Evolutionary conservation across 2,329 filamentous ascomycete species (phyloP), one percentile per base, ranked within the genome.

Genomic region (Ophiocordyceps sinensis): DNA sequence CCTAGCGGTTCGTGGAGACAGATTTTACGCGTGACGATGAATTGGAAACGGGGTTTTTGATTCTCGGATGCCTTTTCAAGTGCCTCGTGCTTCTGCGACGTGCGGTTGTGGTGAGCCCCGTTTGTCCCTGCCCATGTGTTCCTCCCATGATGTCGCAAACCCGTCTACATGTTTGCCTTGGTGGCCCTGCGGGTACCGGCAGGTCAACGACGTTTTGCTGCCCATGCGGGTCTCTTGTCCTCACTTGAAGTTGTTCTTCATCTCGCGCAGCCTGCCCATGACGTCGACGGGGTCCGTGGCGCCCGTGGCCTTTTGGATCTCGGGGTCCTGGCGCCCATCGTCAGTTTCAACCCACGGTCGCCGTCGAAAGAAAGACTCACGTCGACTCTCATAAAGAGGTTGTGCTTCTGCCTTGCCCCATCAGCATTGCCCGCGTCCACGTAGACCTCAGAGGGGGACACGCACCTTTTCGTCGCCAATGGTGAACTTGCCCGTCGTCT

Each of bases 401-500:
- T 98, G 61, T 96, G 87, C 64, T 84, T 67, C 84, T 89, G 47
- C 36, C 28, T 10, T 32, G 19, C 4, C 17, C 32, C 19, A 40
- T 46, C 39, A 45, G 45, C 29, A 12, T 13, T 9, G 4, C 38
- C 5, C 9, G 17, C 15, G 15, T 11, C n/a, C 21, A 15, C 10
- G 6, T 15, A 12, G 23, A 28, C 26, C 17, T 23, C 23, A 14
- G 5, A 3, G 15, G 11, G 3, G 21, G 6, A 13, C 37, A 42
- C 61, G 43, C 61, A 85, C 85, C 80, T 96, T 96, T 65, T 98
- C 91, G 55, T 98, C 87, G 0, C 82, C 88, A 61, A 98, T 96
- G 0, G 89, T 98, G 53, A 94, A 96, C 56, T 87, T 85, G 37
- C 91, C 91, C 60, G 94, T 88, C 1, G 91, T 96, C 65, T 95